Evolutionary conservation across 305 asterid species (phyloP), one percentile per base, ranked within the genome.

Genomic region (Solanum hybrid): DNA sequence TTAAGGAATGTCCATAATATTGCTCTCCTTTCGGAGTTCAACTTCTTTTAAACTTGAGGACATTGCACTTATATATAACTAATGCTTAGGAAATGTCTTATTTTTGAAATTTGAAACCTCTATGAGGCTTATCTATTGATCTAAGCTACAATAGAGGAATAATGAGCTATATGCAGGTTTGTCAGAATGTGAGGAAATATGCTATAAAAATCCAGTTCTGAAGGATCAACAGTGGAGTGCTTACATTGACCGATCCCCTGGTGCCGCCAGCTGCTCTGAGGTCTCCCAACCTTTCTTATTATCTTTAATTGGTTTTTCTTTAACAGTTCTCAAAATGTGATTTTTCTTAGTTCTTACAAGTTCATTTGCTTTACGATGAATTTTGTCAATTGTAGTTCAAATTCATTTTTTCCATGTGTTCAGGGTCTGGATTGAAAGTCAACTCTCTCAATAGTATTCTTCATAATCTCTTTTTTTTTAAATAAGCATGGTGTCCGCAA

Each of bases 181-280:
- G 89, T 92, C 91, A 42, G 98, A 95, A 91, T 95, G 99, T 40
- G 97, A 96, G 87, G 99, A 94, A 92, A 93, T 95, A 71, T 95
- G 99, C 93, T 96, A 94, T 88, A 96, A 96, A 93, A 98, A 96
- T 88, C 99, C 99, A 12, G 99, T 96, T 91, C 92, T 96, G 84
- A 95, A 95, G 93, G 98, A 95, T 92, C 92, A 86, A 88, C 93
- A 95, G 88, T 95, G 99, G 99, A 96, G 98, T 91, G 94, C 99
- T 88, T 95, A 93, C 87, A 95, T 95, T 38, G 99, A 96, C 87
- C 96, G 96, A 78, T 95, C 99, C 89, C 99, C 99, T 88, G 99
- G 98, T 91, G 93, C 98, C 88, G 94, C 92, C 89, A 93, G 93
- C 96, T 94, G 94, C 92, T 94, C 97, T 1, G 95, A 95, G 99